phyloP scores from a whole-genome alignment of 2,329 filamentous ascomycete species.

The Apiospora sp. region DNA sequence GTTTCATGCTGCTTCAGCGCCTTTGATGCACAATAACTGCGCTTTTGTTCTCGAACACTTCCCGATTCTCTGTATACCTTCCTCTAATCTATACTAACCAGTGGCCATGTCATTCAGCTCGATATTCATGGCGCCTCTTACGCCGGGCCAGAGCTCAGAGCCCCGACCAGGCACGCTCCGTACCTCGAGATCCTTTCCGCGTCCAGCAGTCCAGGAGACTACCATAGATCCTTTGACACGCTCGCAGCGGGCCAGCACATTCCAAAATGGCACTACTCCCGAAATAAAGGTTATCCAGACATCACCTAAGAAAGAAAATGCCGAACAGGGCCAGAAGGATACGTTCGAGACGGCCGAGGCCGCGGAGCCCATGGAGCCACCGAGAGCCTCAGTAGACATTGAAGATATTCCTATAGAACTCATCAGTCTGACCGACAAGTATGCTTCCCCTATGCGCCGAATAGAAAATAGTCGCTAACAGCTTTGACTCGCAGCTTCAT shows the following conservation, averaged over 20 bases:
- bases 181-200: slow-evolving; percentile 39
- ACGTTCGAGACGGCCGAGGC: slow-evolving; percentile 59
- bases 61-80: neutral
- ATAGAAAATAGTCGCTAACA: slow-evolving; percentile 32
- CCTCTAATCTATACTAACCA: slow-evolving; percentile 5
- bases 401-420: slow-evolving; percentile 95
- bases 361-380: slow-evolving; percentile 54
- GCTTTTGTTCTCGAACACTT: neutral
- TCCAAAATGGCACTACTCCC: slow-evolving; percentile 49
- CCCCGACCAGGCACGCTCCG: slow-evolving; percentile 38
- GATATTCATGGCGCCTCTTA: slow-evolving; percentile 37
- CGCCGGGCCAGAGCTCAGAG: slow-evolving; percentile 35
- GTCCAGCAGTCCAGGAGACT: slow-evolving; percentile 34
- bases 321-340: slow-evolving; percentile 36
- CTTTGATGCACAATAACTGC: neutral
- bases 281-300: slow-evolving; percentile 37
- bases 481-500: slow-evolving; percentile 72
- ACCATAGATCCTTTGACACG: slow-evolving; percentile 43
- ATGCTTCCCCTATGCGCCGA: slow-evolving; percentile 35
- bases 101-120: slow-evolving; percentile 23
- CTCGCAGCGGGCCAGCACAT: slow-evolving; percentile 56
- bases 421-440: slow-evolving; percentile 88
- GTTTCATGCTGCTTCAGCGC: slow-evolving; percentile 15
- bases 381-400: slow-evolving; percentile 71
- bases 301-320: slow-evolving; percentile 30